These are phyloP conservation scores for Phlyctochytrium arcticum DNA, from an alignment of 192 early-diverging fungal species.

Conservation along the genomic window DNA sequence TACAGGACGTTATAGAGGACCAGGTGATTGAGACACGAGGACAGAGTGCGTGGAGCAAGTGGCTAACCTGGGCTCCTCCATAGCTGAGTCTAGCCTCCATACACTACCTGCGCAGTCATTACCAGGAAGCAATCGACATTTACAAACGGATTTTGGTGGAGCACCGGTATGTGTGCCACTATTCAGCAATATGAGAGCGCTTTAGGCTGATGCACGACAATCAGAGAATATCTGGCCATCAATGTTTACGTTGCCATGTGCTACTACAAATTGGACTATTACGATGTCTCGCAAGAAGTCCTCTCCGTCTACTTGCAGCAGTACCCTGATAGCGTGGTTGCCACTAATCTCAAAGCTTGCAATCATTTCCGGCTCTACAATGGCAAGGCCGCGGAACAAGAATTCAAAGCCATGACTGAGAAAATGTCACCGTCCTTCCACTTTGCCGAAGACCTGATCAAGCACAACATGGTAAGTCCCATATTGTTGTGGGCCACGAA, in stretches of 20 bases:
- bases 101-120: slow-evolving; percentile 59
- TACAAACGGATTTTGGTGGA: slow-evolving; percentile 61
- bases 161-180: slow-evolving; percentile 27
- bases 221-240: slow-evolving; percentile 51
- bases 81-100: slow-evolving; percentile 54
- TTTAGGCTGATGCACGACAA: slow-evolving; percentile 2
- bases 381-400: slow-evolving; percentile 57
- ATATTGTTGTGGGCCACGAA: background rate
- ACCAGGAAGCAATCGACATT: slow-evolving; percentile 64
- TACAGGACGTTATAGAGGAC: slow-evolving; percentile 62
- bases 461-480: slow-evolving; percentile 40
- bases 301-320: slow-evolving; percentile 55
- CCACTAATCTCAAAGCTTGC: slow-evolving; percentile 57
- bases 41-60: background rate
- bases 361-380: slow-evolving; percentile 63
- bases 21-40: slow-evolving; percentile 47
- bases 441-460: slow-evolving; percentile 56
- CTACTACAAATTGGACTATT: slow-evolving; percentile 66
- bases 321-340: slow-evolving; percentile 55
- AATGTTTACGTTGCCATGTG: slow-evolving; percentile 65
- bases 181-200: background rate
- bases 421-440: slow-evolving; percentile 40
- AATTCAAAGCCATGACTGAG: slow-evolving; percentile 48
- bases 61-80: background rate
- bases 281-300: slow-evolving; percentile 63